These are phyloP conservation scores for Cercospora sesami DNA, from an alignment of 2,329 filamentous ascomycete species.

Conservation along the genomic window DNA sequence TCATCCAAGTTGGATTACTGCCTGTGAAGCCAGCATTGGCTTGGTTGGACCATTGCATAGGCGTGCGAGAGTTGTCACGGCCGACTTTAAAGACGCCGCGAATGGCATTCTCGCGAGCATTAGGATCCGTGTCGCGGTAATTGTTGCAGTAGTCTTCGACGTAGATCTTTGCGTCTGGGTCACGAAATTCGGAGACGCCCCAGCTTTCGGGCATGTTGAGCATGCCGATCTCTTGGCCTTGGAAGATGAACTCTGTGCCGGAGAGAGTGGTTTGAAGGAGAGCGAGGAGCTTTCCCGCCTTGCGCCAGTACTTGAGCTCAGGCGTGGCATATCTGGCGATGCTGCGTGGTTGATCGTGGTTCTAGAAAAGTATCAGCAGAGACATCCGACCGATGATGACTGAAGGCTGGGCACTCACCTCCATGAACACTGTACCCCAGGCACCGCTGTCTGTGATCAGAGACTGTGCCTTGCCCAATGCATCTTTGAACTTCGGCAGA, in stretches of 20 bases:
- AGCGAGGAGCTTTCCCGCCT: slow-evolving; percentile 60
- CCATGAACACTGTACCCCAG: slow-evolving; percentile 66
- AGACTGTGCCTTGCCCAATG: slow-evolving; percentile 30
- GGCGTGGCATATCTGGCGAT: slow-evolving; percentile 48
- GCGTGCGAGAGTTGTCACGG: slow-evolving; percentile 69
- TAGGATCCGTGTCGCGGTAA: slow-evolving; percentile 43
- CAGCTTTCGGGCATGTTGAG: slow-evolving; percentile 62
- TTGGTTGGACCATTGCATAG: slow-evolving; percentile 68
- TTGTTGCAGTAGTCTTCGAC: slow-evolving; percentile 67
- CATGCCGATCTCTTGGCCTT: slow-evolving; percentile 70
- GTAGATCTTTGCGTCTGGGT: slow-evolving; percentile 27
- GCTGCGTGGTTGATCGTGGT: slow-evolving; percentile 65
- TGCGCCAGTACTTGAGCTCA: slow-evolving; percentile 43
- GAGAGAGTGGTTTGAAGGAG: slow-evolving; percentile 58
- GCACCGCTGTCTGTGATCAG: slow-evolving; percentile 60
- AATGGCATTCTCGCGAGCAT: slow-evolving; percentile 41
- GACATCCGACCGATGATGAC: too few relatives aligned
- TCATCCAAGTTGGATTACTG: slow-evolving; percentile 65
- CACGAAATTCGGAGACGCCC: slow-evolving; percentile 38
- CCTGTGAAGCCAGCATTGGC: slow-evolving; percentile 65
- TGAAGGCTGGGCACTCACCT: slow-evolving; percentile 46
- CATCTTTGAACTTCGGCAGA: slow-evolving; percentile 28
- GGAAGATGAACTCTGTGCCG: slow-evolving; percentile 68
- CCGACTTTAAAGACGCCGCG: slow-evolving; percentile 59
- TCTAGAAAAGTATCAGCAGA: slow-evolving; percentile 29